Evolutionary conservation across 2,329 filamentous ascomycete genomes (phyloP), one percentile per base, ranked within the genome.

Genomic region (Cryphonectria parasitica): DNA sequence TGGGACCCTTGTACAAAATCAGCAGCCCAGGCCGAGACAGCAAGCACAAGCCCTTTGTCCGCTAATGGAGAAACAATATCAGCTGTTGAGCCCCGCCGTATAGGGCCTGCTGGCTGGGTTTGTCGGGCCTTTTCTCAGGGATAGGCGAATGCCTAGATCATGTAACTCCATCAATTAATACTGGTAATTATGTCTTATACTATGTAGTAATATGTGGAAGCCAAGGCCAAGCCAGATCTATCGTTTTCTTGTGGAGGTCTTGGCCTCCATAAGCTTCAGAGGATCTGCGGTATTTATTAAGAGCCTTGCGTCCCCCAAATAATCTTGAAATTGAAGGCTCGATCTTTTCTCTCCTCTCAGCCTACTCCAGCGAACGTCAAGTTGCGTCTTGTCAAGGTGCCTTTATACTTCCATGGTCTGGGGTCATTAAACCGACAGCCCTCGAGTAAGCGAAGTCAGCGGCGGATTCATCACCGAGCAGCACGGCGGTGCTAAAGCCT

Each of bases 21-120:
- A 64, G 63, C 58, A 64, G 54, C 63, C 60, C 67, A n/a, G 31
- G 49, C 64, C 64, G 61, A 69, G 67, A 69, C 67, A 69, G 36
- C 31, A 39, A n/a, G 34, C 31, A n/a, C n/a, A n/a, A n/a, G n/a
- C n/a, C n/a, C 17, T 11, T 39, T 15, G 11, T 36, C 31, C 34
- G 31, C 52, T 28, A 28, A 56, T 28, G 15, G 15, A 56, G 25
- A 31, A 15, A 56, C n/a, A 54, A 8, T 52, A n/a, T 11, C 49
- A 4, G 49, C 8, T 54, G 54, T 19, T 34, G 28, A 31, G 15
- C 28, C 54, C 54, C 52, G 52, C 52, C 52, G 25, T 28, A 25
- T 3, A 28, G 7, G 3, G 28, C 54, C 13, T 19, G 13, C 54
- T 31, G n/a, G 25, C 54, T 58, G 13, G n/a, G 17, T 58, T 34